A percentile compares a stretch with the other conserved stretches of the same genome.
Conservation (phyloP, 2,329 filamentous ascomycete species). For the Zymoseptoria tritici region DNA sequence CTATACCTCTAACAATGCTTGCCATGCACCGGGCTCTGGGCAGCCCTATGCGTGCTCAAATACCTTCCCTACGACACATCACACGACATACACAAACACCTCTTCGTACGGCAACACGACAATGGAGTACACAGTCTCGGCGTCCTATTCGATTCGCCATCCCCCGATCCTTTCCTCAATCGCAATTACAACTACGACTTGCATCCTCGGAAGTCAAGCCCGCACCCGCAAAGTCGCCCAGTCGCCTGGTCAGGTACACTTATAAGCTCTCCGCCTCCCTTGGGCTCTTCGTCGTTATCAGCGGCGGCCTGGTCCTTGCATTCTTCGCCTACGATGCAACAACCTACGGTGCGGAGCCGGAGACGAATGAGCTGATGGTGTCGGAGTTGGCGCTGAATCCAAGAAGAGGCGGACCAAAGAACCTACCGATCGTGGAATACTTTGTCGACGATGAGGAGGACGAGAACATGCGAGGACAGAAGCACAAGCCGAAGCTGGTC, state of each 20-base stretch:
- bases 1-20: slow-evolving; percentile 9
- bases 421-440: slow-evolving; percentile 81
- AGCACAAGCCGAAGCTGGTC: slow-evolving; percentile 86
- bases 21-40: slow-evolving; percentile 17
- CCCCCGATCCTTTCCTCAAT: slow-evolving; percentile 8
- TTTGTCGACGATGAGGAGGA: slow-evolving; percentile 84
- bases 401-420: slow-evolving; percentile 81
- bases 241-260: slow-evolving; percentile 43
- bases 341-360: slow-evolving; percentile 71
- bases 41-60: slow-evolving; percentile 13
- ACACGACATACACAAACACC: not conserved
- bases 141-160: slow-evolving; percentile 11
- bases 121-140: not conserved
- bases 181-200: slow-evolving; percentile 15
- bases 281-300: slow-evolving; percentile 66
- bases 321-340: slow-evolving; percentile 94
- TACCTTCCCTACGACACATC: not conserved
- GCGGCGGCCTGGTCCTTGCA: slow-evolving; percentile 61
- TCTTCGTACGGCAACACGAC: not conserved
- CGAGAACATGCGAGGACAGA: slow-evolving; percentile 60
- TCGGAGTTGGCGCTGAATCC: slow-evolving; percentile 76
- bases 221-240: slow-evolving; percentile 6
- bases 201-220: slow-evolving; percentile 8
- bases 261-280: slow-evolving; percentile 64
- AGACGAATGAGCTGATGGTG: slow-evolving; percentile 67